Evolutionary conservation across 768 basidiomycete species (phyloP).

Genomic region (Fomitopsis pulvina): DNA sequence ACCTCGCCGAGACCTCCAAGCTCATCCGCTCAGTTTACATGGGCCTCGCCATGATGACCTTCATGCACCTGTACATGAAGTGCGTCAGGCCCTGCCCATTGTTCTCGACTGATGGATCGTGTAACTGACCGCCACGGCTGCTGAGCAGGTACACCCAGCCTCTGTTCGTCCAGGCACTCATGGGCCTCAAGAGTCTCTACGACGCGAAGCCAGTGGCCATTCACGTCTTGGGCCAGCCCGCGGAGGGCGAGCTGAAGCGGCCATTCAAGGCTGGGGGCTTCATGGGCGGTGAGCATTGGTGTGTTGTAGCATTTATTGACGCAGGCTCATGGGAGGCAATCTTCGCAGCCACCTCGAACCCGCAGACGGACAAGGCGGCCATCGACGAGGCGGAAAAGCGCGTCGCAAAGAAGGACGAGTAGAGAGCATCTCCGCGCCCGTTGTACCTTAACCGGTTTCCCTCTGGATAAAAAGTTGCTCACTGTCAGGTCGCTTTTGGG

Average conservation of each 20-base stretch:
- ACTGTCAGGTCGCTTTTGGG: neutral
- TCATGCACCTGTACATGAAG: constrained; percentile 91
- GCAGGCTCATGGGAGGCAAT: constrained; percentile 2
- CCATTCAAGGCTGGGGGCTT: constrained; percentile 75
- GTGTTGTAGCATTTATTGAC: neutral
- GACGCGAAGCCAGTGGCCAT: constrained; percentile 83
- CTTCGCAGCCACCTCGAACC: constrained; percentile 41
- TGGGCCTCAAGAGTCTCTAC: constrained; percentile 88
- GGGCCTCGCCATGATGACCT: constrained; percentile 37
- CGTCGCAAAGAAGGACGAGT: constrained; percentile 76
- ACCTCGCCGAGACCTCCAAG: constrained; percentile 84
- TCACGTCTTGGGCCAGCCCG: constrained; percentile 70
- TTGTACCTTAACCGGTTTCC: no score
- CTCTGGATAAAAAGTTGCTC: neutral
- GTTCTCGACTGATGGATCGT: neutral
- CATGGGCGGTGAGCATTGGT: constrained; percentile 50
- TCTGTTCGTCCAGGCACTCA: constrained; percentile 89
- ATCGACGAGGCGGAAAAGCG: constrained; percentile 89
- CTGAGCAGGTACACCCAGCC: constrained; percentile 73
- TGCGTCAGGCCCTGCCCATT: constrained; percentile 4
- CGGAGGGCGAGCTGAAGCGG: constrained; percentile 83
- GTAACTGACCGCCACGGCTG: neutral
- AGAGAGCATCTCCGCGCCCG: neutral
- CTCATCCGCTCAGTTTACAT: constrained; percentile 41
- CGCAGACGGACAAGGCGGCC: constrained; percentile 79